Percentiles rank a stretch among this genome's conserved stretches.
These are phyloP conservation scores for Volvox reticuliferus DNA, from an alignment of 139 green algal genomes.

Conservation along the genomic window DNA sequence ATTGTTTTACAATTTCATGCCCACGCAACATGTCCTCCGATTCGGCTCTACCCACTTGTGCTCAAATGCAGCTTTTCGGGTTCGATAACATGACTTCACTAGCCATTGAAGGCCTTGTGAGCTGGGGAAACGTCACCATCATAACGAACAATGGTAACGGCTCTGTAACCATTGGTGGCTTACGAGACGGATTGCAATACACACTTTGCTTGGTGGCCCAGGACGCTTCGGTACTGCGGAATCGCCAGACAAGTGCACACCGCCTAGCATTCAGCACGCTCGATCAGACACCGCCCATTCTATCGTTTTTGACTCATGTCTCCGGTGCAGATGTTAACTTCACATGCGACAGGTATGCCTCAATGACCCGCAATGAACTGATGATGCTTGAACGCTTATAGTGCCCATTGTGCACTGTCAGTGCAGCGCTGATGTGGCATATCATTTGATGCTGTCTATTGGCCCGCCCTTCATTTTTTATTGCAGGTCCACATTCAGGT, in stretches of 20 bases:
- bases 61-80: background rate
- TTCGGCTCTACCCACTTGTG: too few relatives aligned
- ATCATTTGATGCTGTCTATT: too few relatives aligned
- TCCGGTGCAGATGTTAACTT: constrained; percentile 29
- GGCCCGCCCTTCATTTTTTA: too few relatives aligned
- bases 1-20: too few relatives aligned
- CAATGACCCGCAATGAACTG: too few relatives aligned
- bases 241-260: constrained; percentile 41
- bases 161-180: background rate
- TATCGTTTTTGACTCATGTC: background rate
- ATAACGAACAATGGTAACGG: background rate
- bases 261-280: constrained; percentile 45
- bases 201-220: constrained; percentile 55
- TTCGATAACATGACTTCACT: background rate
- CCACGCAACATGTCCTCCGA: too few relatives aligned
- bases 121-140: background rate
- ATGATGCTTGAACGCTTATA: too few relatives aligned
- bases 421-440: too few relatives aligned
- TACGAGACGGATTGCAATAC: background rate
- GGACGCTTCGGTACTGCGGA: constrained; percentile 49
- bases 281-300: constrained; percentile 26
- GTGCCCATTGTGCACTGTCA: too few relatives aligned
- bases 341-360: constrained; percentile 40
- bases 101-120: background rate
- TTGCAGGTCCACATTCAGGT: constrained; percentile 40